Conservation (phyloP, 495 filamentous ascomycete genomes). For the Hypoxylon rickii region DNA sequence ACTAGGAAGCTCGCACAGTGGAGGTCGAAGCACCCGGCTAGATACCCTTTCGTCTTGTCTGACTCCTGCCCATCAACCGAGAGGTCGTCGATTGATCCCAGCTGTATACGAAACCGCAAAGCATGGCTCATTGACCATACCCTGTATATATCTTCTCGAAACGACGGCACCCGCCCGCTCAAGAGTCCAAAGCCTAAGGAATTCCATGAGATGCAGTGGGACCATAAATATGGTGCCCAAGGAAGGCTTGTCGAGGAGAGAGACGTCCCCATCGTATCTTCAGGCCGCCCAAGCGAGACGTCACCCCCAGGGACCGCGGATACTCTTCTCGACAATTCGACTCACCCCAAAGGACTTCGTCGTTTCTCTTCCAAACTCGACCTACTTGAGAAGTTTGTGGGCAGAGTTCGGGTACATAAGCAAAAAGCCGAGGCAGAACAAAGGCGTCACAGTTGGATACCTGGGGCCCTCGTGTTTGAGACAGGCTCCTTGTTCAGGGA, state of each 20-base stretch:
- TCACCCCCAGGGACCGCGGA: slow-evolving; percentile 27
- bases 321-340: slow-evolving; percentile 8
- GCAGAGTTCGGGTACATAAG: slow-evolving; percentile 13
- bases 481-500: slow-evolving; percentile 18
- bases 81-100: slow-evolving; percentile 23
- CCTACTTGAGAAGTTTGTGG: slow-evolving; percentile 22
- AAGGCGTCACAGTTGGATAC: slow-evolving; percentile 32
- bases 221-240: slow-evolving; percentile 21
- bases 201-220: slow-evolving; percentile 42
- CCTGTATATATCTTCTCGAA: slow-evolving; percentile 35
- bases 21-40: slow-evolving; percentile 30
- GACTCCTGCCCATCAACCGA: slow-evolving; percentile 30
- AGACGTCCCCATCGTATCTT: slow-evolving; percentile 25
- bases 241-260: slow-evolving; percentile 35
- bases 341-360: slow-evolving; percentile 18
- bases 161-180: slow-evolving; percentile 36
- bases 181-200: slow-evolving; percentile 36
- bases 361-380: slow-evolving; percentile 20
- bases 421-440: slow-evolving; percentile 16
- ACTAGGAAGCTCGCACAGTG: slow-evolving; percentile 34
- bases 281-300: slow-evolving; percentile 16
- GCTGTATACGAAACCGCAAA: slow-evolving; percentile 38
- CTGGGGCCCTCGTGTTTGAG: slow-evolving; percentile 22
- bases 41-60: slow-evolving; percentile 39
- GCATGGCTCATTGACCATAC: slow-evolving; percentile 43